phyloP scores from a whole-genome alignment of 306 rosid species.

The Castanospermum australe region DNA sequence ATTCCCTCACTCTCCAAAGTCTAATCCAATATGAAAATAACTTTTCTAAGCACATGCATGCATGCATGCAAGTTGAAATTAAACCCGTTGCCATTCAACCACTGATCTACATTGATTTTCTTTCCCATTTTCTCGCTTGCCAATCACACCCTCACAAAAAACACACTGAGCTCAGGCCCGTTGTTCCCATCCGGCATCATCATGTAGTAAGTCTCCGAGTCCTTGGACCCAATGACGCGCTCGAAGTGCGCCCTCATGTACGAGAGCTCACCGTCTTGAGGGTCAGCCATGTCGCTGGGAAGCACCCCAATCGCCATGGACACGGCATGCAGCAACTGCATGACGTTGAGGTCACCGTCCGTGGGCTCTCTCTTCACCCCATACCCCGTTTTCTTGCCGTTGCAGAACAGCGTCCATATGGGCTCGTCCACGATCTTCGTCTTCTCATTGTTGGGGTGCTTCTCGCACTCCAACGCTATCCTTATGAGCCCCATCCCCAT shows the following conservation, averaged over 20 bases:
- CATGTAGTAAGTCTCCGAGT: conserved; percentile 85
- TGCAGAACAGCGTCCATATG: conserved; percentile 70
- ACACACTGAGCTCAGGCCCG: conserved; percentile 72
- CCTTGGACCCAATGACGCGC: conserved; percentile 76
- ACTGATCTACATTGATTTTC: background rate
- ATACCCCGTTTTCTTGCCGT: conserved; percentile 79
- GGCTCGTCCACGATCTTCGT: conserved; percentile 68
- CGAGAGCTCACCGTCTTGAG: conserved; percentile 59
- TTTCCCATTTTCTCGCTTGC: conserved; percentile 4
- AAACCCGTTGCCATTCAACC: background rate
- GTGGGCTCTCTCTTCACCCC: conserved; percentile 75
- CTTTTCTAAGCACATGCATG: background rate
- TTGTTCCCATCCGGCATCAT: conserved; percentile 68
- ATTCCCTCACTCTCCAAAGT: no score
- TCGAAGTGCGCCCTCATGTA: conserved; percentile 79
- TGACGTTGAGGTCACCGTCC: conserved; percentile 63
- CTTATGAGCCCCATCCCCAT: conserved; percentile 72
- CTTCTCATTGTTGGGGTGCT: conserved; percentile 38
- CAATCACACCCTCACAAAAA: conserved; percentile 67
- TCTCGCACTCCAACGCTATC: conserved; percentile 81
- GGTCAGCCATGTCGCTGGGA: conserved; percentile 45
- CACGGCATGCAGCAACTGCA: conserved; percentile 65
- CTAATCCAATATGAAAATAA: background rate
- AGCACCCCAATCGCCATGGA: conserved; percentile 80
- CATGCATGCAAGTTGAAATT: no score